A percentile compares a stretch with the other conserved stretches of the same genome.
These are phyloP conservation scores for Eustoma russellianum DNA, from an alignment of 257 asterid genomes.

Conservation along the genomic window DNA sequence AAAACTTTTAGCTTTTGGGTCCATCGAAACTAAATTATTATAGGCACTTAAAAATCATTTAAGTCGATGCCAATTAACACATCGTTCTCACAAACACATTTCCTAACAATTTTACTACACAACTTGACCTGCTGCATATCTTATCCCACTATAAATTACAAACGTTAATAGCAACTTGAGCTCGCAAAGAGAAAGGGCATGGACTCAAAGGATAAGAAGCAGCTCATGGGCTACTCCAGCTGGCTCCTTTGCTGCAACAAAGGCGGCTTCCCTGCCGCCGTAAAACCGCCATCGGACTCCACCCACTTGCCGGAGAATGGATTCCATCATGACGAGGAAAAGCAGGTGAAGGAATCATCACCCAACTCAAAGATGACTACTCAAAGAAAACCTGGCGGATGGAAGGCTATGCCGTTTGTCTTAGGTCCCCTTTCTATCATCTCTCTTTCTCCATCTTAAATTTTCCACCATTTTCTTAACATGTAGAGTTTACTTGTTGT, in stretches of 20 bases:
- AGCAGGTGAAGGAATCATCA: conserved; percentile 5
- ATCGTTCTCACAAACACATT: too few relatives aligned
- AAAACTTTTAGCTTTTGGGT: too few relatives aligned
- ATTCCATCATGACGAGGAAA: conserved; percentile 16
- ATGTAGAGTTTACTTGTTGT: too few relatives aligned
- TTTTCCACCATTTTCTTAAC: too few relatives aligned
- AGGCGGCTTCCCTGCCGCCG: conserved; percentile 23
- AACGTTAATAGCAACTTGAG: too few relatives aligned
- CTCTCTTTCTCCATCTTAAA: background rate
- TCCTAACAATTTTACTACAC: too few relatives aligned
- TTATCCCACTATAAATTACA: background rate
- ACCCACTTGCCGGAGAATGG: conserved; percentile 27
- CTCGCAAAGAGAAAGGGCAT: background rate
- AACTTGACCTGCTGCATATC: too few relatives aligned
- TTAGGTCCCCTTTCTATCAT: conserved; percentile 29
- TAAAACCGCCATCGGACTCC: conserved; percentile 14
- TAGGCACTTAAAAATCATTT: too few relatives aligned
- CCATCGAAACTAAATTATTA: too few relatives aligned
- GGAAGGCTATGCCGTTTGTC: conserved; percentile 70
- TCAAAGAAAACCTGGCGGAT: conserved; percentile 38
- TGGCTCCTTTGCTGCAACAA: conserved; percentile 28
- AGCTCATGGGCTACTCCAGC: conserved; percentile 16
- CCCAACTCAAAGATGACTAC: conserved; percentile 1
- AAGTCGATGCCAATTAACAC: too few relatives aligned
- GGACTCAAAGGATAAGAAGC: conserved; percentile 12